Base-by-base conservation (phyloP, 306 rosid species). In the Dryas alaskensis region DNA sequence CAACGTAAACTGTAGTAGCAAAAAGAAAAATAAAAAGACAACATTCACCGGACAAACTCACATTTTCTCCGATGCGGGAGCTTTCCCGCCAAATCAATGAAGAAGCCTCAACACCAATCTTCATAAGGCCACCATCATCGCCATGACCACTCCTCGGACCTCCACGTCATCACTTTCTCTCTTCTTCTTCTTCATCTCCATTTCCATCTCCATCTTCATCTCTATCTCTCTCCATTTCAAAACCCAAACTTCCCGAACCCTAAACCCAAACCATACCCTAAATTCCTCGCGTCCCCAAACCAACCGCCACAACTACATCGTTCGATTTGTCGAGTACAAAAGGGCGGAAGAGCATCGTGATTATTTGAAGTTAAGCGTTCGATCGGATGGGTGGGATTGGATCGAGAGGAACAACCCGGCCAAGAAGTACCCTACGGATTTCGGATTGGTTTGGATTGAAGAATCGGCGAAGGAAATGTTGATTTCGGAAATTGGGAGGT, bases 361-460 rank as follows among this genome's bases (percentile, higher is more conserved):
- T 3, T 94, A 94, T 72, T 85, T 94, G 37, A 78, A 84, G 60
- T 84, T 84, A 19, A 64, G 74, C 7, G 70, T 91, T 60, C 81
- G 80, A 73, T 86, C 81, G 66, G 67, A 62, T 14, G 92, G 92
- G 12, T 94, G 97, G 99, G 80, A 73, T 14, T 94, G 99, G 99
- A 88, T 94, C 87, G 88, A 85, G 65, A 82, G 99, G 69, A 82
- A 80, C 44, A 94, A 94, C 78, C 92, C 97, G 13, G 97, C 96
- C 7, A 44, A 88, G 11, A 79, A 80, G 66, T 94, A 70, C 69
- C 99, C 95, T 11, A 92, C 99, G 39, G 99, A 94, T 69, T 94
- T 92, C 22, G 99, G 90, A 0, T 73, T 94, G 78, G 83, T 94
- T n/a, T 89, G 95, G 63, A 79, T 94, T 69, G 80, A 82, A 10